A percentile compares a stretch with the other conserved stretches of the same genome.
phyloP scores from a whole-genome alignment of 1,139 yeast genomes.

The Candida pseudoviswanathii region DNA sequence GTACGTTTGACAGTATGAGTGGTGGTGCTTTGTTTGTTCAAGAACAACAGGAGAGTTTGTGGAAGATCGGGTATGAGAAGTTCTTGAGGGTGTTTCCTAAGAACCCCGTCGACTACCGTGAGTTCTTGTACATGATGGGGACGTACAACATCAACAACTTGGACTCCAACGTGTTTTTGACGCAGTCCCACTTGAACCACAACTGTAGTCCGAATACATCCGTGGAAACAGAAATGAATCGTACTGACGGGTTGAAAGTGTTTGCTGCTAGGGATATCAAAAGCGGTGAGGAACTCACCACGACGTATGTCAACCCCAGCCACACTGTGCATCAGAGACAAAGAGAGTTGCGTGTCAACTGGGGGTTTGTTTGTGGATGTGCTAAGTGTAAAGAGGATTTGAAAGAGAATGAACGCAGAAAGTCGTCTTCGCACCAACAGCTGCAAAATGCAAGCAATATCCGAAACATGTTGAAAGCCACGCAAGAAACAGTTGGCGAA shows the following conservation, averaged over 20 bases:
- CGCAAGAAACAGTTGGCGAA: slow-evolving; percentile 37
- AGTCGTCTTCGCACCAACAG: slow-evolving; percentile 32
- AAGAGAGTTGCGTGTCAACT: slow-evolving; percentile 68
- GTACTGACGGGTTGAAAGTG: slow-evolving; percentile 59
- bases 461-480: slow-evolving; percentile 45
- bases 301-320: slow-evolving; percentile 70
- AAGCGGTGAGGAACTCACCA: slow-evolving; percentile 67
- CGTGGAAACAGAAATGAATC: slow-evolving; percentile 49
- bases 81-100: slow-evolving; percentile 55
- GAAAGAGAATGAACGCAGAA: slow-evolving; percentile 38
- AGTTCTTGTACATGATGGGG: slow-evolving; percentile 65
- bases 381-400: slow-evolving; percentile 63
- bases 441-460: slow-evolving; percentile 37
- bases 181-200: slow-evolving; percentile 76
- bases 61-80: slow-evolving; percentile 58
- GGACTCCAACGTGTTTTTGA: slow-evolving; percentile 61
- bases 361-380: slow-evolving; percentile 83
- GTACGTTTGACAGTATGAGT: slow-evolving; percentile 50
- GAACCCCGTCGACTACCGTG: slow-evolving; percentile 48
- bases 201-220: slow-evolving; percentile 72
- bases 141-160: slow-evolving; percentile 74
- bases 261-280: slow-evolving; percentile 59
- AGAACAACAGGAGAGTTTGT: slow-evolving; percentile 60
- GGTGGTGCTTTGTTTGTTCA: slow-evolving; percentile 55
- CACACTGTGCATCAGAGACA: slow-evolving; percentile 67